Evolutionary conservation across 805 yeast species (phyloP).

Genomic region (Nakazawaea sp.): DNA sequence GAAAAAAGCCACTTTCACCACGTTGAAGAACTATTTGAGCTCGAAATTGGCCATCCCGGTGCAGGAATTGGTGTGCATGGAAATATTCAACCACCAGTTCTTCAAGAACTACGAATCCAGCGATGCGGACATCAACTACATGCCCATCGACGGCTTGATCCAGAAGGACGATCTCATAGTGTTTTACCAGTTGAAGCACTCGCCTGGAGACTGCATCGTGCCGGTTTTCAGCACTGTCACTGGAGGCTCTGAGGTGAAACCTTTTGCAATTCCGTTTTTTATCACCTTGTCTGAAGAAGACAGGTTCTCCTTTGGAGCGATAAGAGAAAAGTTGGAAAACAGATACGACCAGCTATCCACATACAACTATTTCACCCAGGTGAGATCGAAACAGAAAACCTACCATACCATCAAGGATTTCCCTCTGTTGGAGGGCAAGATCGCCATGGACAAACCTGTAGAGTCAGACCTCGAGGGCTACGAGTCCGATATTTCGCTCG

Average conservation of each 20-base stretch:
- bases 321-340: conserved; percentile 50
- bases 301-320: conserved; percentile 44
- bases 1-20: conserved; percentile 56
- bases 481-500: conserved; percentile 42
- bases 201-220: conserved; percentile 44
- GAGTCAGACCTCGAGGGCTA: conserved; percentile 25
- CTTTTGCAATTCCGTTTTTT: conserved; percentile 77
- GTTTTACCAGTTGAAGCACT: conserved; percentile 42
- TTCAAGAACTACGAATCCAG: conserved; percentile 57
- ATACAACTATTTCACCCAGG: conserved; percentile 25
- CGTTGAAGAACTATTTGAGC: conserved; percentile 56
- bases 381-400: conserved; percentile 14
- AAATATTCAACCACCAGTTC: conserved; percentile 61
- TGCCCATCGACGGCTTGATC: conserved; percentile 65
- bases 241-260: conserved; percentile 31
- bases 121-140: conserved; percentile 46
- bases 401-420: conserved; percentile 18
- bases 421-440: conserved; percentile 15
- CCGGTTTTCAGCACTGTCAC: conserved; percentile 50
- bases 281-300: conserved; percentile 50
- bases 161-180: conserved; percentile 54
- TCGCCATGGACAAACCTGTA: background rate
- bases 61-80: conserved; percentile 41
- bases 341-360: conserved; percentile 43
- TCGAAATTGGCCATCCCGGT: conserved; percentile 31